Evolutionary conservation across 371 early-diverging fungal species (phyloP), one percentile per base, ranked within the genome.

Genomic region (Mortierella sp.): DNA sequence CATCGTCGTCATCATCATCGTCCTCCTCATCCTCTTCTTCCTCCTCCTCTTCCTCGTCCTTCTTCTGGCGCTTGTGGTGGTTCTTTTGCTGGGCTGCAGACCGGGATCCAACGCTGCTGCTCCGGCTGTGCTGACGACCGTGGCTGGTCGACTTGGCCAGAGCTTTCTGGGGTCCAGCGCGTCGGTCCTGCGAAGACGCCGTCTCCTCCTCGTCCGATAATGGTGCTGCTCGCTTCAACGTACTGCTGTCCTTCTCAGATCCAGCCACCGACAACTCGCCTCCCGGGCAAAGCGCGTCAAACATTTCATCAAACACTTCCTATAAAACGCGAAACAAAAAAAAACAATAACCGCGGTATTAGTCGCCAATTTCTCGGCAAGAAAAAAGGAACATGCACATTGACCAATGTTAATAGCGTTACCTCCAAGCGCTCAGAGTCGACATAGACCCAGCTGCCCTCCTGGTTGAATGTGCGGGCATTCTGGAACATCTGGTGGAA

Each of bases 401-500:
- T 64, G 43, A 52, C 31, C 52, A 40, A 31, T 16, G 34, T 24
- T 1, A 24, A 22, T 22, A 16, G 47, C n/a, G 19, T 77, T 79
- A 85, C 85, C 83, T 90, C 86, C 80, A 91, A 74, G 64, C 79
- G 87, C 70, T 90, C 88, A 4, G 96, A 95, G 79, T 96, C 96
- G 34, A 90, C 86, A 78, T 95, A 95, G 9, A 96, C 96, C 85
- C 89, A 80, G 26, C 93, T 93, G 14, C 92, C 94, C 68, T 95
- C 95, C 81, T 91, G 92, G 73, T 96, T 95, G 77, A 93, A 96
- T 45, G 84, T 90, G 44, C 91, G 86, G 8, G 96, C 96, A 77
- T 96, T 96, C 76, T 91, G 85, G 81, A 94, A 95, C 96, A 96
- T 96, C 40, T 89, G 82, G 63, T 87, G 77, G 53, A 93, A 88